phyloP scores from a whole-genome alignment of 2,329 filamentous ascomycete genomes.

The Colletotrichum sp. region DNA sequence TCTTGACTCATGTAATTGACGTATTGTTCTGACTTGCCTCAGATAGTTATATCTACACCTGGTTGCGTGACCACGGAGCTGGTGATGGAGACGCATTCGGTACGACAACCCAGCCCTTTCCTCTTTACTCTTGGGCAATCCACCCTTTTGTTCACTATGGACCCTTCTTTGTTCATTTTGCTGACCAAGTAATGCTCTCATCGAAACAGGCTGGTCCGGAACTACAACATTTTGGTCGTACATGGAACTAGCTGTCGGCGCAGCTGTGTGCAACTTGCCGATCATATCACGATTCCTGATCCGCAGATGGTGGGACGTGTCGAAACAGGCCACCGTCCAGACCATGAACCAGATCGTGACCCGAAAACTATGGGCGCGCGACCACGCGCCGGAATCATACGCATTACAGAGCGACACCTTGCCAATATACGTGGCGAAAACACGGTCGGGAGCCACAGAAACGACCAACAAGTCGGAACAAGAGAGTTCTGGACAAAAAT shows the following conservation, averaged over 20 bases:
- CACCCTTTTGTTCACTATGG: accelerated
- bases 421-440: neutral
- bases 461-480: neutral
- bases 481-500: neutral
- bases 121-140: neutral
- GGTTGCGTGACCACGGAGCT: neutral
- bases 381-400: neutral
- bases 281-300: neutral
- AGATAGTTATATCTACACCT: neutral
- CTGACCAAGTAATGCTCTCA: neutral
- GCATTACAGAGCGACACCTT: neutral
- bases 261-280: slow-evolving; percentile 1
- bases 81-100: neutral
- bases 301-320: neutral
- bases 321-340: neutral
- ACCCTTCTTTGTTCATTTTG: neutral
- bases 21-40: neutral
- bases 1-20: accelerated
- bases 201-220: neutral
- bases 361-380: neutral
- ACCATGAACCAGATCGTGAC: neutral
- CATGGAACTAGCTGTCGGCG: neutral
- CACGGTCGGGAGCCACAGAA: neutral
- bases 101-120: neutral
- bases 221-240: neutral